Percentiles rank a stretch among this genome's conserved stretches.
Evolutionary conservation across 345 rosid genomes (phyloP).

Genomic region (Melaleuca quinquenervia): DNA sequence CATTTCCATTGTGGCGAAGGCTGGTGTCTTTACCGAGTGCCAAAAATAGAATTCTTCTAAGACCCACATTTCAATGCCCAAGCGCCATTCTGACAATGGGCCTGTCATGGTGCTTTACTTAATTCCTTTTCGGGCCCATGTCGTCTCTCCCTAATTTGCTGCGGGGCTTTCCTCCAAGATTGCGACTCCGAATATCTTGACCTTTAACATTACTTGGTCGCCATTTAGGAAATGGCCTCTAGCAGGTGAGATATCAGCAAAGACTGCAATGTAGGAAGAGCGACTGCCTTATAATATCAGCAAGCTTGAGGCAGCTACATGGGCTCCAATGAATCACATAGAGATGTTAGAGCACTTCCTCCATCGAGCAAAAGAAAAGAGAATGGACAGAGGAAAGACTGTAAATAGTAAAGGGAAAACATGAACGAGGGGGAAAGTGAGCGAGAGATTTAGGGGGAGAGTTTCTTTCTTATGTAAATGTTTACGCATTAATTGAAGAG

Average conservation of each 20-base stretch:
- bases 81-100: neutral
- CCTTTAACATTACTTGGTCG: neutral
- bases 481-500: too few species aligned
- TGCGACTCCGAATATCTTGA: neutral
- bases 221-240: neutral
- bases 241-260: neutral
- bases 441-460: too few species aligned
- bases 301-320: too few species aligned
- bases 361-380: too few species aligned
- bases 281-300: too few species aligned
- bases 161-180: neutral
- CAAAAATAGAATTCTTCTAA: neutral
- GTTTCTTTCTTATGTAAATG: too few species aligned
- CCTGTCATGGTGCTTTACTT: neutral
- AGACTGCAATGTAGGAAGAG: too few species aligned
- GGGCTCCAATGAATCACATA: too few species aligned
- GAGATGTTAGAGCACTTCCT: too few species aligned
- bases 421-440: too few species aligned
- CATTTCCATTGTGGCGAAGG: neutral
- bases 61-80: neutral
- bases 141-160: neutral
- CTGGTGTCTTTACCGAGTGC: neutral
- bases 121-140: neutral
- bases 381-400: too few species aligned
- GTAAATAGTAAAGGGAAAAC: too few species aligned